Percentiles rank a stretch among this genome's conserved stretches.
phyloP scores from a whole-genome alignment of 2,329 filamentous ascomycete genomes.

The Fusarium sp. region DNA sequence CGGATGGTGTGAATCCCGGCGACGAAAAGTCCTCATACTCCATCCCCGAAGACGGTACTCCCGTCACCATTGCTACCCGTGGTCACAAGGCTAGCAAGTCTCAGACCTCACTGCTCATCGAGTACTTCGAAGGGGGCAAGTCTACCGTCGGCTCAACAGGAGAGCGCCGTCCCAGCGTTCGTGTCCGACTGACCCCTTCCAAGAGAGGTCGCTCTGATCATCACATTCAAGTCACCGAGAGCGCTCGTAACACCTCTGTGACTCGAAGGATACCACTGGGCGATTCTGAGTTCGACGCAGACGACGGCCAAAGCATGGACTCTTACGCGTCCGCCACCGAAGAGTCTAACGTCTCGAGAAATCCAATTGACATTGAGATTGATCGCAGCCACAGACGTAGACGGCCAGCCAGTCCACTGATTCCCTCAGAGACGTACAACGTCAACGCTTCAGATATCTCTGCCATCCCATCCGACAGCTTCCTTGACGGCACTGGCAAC shows the following conservation, averaged over 20 bases:
- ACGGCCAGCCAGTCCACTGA: constrained; percentile 75
- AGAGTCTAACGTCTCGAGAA: constrained; percentile 79
- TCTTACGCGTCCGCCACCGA: constrained; percentile 84
- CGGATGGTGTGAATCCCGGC: constrained; percentile 74
- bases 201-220: constrained; percentile 72
- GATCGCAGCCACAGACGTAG: constrained; percentile 69
- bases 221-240: constrained; percentile 88
- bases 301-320: constrained; percentile 74
- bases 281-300: constrained; percentile 59
- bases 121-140: constrained; percentile 91
- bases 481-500: constrained; percentile 67
- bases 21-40: constrained; percentile 81
- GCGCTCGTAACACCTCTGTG: constrained; percentile 73
- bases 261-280: constrained; percentile 65
- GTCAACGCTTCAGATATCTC: constrained; percentile 86
- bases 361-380: constrained; percentile 91
- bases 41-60: constrained; percentile 86
- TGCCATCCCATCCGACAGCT: constrained; percentile 72
- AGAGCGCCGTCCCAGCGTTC: constrained; percentile 83
- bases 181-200: constrained; percentile 82
- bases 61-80: constrained; percentile 88
- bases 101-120: constrained; percentile 91
- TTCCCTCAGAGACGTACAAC: constrained; percentile 71
- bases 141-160: constrained; percentile 61
- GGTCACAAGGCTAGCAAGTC: constrained; percentile 71